Percentiles rank a stretch among this genome's conserved stretches.
These are phyloP conservation scores for Hemerocallis citrina DNA, from an alignment of 106 monocot genomes.

Conservation along the genomic window DNA sequence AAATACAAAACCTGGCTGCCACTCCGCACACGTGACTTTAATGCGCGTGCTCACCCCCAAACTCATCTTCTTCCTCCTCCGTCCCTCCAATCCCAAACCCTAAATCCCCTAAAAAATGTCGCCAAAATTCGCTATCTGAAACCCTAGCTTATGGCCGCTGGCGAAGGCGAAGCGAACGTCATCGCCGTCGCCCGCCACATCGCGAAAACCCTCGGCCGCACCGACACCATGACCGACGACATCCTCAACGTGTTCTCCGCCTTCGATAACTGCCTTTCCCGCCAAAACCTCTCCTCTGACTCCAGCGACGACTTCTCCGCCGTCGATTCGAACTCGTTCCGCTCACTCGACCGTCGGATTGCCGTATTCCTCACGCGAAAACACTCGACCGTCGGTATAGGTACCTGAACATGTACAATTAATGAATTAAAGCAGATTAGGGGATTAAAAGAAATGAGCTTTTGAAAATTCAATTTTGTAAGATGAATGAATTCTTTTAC, in stretches of 20 bases:
- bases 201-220: constrained; percentile 62
- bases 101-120: constrained; percentile 5
- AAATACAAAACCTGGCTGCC: too few species aligned
- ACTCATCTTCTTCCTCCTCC: too few species aligned
- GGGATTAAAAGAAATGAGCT: too few species aligned
- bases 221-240: constrained; percentile 83
- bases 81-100: too few species aligned
- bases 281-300: constrained; percentile 54
- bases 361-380: constrained; percentile 32
- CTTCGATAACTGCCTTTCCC: constrained; percentile 78
- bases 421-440: too few species aligned
- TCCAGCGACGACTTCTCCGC: constrained; percentile 4
- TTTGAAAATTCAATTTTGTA: too few species aligned
- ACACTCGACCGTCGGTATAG: constrained; percentile 26
- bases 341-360: constrained; percentile 52
- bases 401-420: too few species aligned
- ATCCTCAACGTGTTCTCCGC: constrained; percentile 74
- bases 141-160: constrained; percentile 20
- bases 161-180: constrained; percentile 76
- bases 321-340: constrained; percentile 1
- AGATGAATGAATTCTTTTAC: too few species aligned
- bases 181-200: constrained; percentile 80
- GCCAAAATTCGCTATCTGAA: constrained; percentile 4
- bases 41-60: too few species aligned
- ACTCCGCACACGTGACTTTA: too few species aligned